These are phyloP conservation scores for Thuidium tamariscinum DNA, from an alignment of 225 moss, liverwort and hornwort species.

Conservation along the genomic window DNA sequence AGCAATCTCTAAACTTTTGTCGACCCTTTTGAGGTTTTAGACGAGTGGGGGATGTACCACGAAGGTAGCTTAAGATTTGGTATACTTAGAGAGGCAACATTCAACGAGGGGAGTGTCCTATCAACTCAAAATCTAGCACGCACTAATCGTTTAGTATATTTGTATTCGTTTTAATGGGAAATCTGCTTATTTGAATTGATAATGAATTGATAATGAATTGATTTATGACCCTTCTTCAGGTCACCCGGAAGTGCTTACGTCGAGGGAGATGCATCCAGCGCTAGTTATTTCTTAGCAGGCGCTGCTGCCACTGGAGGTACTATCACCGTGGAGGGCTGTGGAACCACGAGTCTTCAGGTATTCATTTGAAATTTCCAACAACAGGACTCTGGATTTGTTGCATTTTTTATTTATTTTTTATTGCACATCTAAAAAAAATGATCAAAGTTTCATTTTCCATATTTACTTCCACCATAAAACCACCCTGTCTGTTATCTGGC, in stretches of 20 bases:
- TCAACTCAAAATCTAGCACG: neutral
- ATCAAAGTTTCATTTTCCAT: neutral
- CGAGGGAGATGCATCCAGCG: conserved; percentile 97
- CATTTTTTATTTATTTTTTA: neutral
- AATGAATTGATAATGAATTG: neutral
- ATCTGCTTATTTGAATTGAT: neutral
- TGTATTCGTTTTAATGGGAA: neutral
- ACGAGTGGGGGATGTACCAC: neutral
- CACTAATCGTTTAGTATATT: neutral
- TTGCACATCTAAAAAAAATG: no score
- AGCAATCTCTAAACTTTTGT: neutral
- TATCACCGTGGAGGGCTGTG: conserved; percentile 85
- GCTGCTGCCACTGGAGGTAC: conserved; percentile 90
- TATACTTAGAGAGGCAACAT: neutral
- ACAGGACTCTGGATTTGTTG: neutral
- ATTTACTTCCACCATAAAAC: neutral
- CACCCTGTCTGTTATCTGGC: neutral
- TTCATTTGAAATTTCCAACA: neutral
- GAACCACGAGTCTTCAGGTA: conserved; percentile 92
- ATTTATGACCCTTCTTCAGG: conserved; percentile 9
- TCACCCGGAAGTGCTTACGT: conserved; percentile 82
- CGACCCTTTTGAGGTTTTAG: neutral
- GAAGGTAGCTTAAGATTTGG: neutral
- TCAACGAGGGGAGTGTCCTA: neutral
- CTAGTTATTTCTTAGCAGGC: conserved; percentile 97